Percentiles rank a stretch among this genome's conserved stretches.
Conservation (phyloP, 2,329 filamentous ascomycete genomes). For the Cadophora gregata region DNA sequence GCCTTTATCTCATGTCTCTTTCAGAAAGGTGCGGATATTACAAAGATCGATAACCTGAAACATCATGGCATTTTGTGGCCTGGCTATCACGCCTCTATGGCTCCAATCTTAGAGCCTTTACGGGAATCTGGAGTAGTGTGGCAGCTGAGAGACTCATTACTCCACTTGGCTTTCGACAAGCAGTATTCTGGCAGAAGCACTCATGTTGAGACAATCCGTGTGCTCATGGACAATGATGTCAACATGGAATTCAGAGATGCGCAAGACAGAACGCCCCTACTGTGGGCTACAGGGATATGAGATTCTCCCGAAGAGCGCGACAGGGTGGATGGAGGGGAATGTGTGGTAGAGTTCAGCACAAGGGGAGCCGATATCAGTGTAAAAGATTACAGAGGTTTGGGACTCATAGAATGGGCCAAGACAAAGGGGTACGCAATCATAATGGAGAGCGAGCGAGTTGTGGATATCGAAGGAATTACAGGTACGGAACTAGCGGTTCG, state of each 20-base stretch:
- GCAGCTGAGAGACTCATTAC: too few relatives aligned
- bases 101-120: neutral
- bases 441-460: conserved; percentile 2
- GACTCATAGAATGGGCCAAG: conserved; percentile 5
- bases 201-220: conserved; percentile 3
- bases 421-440: conserved; percentile 5
- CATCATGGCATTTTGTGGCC: too few relatives aligned
- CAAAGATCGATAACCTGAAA: too few relatives aligned
- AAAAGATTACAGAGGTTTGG: conserved; percentile 1
- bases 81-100: neutral
- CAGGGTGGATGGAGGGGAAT: too few relatives aligned
- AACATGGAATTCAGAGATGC: conserved; percentile 7
- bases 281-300: neutral
- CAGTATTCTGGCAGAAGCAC: conserved; percentile 1
- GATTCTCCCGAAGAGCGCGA: neutral
- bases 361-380: conserved; percentile 2
- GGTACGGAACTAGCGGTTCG: neutral
- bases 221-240: neutral
- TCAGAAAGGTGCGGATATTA: too few relatives aligned
- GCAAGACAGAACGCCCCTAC: neutral
- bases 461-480: neutral
- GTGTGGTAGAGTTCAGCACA: neutral
- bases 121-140: neutral
- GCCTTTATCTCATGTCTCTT: too few relatives aligned
- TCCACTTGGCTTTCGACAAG: too few relatives aligned